Evolutionary conservation across 495 filamentous ascomycete genomes (phyloP), one percentile per base, ranked within the genome.

Genomic region (Penicillium coffeae): DNA sequence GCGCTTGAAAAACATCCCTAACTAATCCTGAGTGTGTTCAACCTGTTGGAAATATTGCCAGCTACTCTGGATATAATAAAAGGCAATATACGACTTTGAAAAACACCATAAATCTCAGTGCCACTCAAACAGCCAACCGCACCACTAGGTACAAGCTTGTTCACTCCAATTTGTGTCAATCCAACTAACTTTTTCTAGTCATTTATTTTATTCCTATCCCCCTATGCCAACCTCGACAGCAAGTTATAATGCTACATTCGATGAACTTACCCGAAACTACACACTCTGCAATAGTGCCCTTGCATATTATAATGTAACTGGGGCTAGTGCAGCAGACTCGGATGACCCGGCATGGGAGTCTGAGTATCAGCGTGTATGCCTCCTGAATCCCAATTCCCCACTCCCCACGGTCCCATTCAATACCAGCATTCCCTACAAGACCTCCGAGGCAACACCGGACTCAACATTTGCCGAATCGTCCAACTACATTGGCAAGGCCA

Each of bases 51-150:
- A 48, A 39, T 30, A 48, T 48, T 33, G 14, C 35, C 15, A 45
- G 30, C 21, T 48, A 48, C 37, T 15, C 45, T 7, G 35, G 45
- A 20, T 48, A 48, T 35, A 30, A 3, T 14, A 32, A 36, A 13
- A n/a, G n/a, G n/a, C n/a, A n/a, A n/a, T n/a, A n/a, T n/a, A 48
- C 36, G 12, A 33, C 45, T 33, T 21, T 48, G 10, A 33, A 36
- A n/a, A 20, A 18, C 36, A 48, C 45, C 22, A 40, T 48, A 4
- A 48, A 48, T 34, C 20, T 30, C 37, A 48, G 41, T 21, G 45
- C 45, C n/a, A 48, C 45, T 27, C 21, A 16, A n/a, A 48, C 45
- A 48, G 45, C 36, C 2, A 48, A 48, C 19, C 37, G 35, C 22
- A 48, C 20, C 25, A 48, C 37, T 18, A 48, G 22, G n/a, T 30